phyloP scores from a whole-genome alignment of 139 green algal species.

The Micractinium conductrix region DNA sequence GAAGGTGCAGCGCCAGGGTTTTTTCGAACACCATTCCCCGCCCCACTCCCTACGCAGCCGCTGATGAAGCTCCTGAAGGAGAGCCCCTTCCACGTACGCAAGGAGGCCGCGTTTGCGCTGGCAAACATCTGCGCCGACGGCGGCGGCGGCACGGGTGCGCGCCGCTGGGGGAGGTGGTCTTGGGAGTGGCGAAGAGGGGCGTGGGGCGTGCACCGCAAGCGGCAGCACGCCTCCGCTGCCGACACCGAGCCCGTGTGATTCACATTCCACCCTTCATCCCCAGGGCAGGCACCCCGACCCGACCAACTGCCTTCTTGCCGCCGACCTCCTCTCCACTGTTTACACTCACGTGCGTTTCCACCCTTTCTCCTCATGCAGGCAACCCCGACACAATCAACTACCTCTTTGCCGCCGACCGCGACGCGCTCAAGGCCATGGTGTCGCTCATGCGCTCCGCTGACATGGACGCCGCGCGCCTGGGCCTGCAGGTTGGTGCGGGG shows the following conservation, averaged over 20 bases:
- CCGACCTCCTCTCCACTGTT: too few species aligned
- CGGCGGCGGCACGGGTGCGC: constrained; percentile 34
- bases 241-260: too few species aligned
- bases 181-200: too few species aligned
- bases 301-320: background rate
- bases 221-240: too few species aligned
- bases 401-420: constrained; percentile 44
- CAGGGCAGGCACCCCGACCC: too few species aligned
- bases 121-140: constrained; percentile 53
- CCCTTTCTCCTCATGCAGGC: constrained; percentile 3
- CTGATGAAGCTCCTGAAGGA: constrained; percentile 46
- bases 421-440: constrained; percentile 45
- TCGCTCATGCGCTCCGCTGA: constrained; percentile 48
- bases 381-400: constrained; percentile 32
- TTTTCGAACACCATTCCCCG: too few species aligned
- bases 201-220: too few species aligned
- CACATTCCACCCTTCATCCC: too few species aligned
- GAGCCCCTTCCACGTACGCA: constrained; percentile 57
- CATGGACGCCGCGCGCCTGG: constrained; percentile 51
- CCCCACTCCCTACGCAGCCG: background rate
- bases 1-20: too few species aligned
- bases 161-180: too few species aligned
- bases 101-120: constrained; percentile 55
- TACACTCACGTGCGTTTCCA: too few species aligned
- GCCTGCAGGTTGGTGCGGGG: constrained; percentile 42